Evolutionary conservation across 2,329 filamentous ascomycete species (phyloP), one percentile per base, ranked within the genome.

Genomic region (Arthrocladium fulminans): DNA sequence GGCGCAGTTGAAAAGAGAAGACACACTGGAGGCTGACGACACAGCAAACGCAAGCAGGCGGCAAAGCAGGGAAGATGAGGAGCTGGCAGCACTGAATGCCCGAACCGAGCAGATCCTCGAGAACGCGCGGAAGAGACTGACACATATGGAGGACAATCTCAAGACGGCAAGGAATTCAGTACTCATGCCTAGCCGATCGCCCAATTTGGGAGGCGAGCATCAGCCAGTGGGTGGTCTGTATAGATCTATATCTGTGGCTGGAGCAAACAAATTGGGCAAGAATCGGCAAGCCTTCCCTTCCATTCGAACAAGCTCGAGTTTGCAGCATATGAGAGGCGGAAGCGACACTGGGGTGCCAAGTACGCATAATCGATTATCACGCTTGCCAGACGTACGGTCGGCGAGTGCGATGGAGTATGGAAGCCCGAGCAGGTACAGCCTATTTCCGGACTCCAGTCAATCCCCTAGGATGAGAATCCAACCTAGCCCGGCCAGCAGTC

Each of bases 141-240:
- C 86, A 62, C 85, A 86, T 25, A 95, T 96, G 88, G 90, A 96
- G 67, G 88, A 84, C 30, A 96, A 96, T 58, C 73, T 96, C 17
- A 83, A 77, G 49, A 83, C 87, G 52, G 89, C 88, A 24, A 79
- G 87, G 58, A 80, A 77, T 54, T 83, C 83, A 8, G 73, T 77
- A 39, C 68, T 72, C 27, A 70, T 70, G 5, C 72, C 75, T 7
- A 72, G 72, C 10, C 60, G 67, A 5, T 73, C 72, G 43, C 69
- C 70, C 46, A 67, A 72, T 9, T 69, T 71, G 8, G 51, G 63
- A 39, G 66, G 66, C 45, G 54, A 61, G n/a, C 63, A 64, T 30
- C 63, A 68, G 49, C 67, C 67, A 6, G 65, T 64, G 1, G 68
- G 68, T 13, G 65, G 63, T 24, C 57, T 70, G 17, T 69, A 70